Evolutionary conservation across 768 basidiomycete genomes (phyloP).

Genomic region (Boletus coccyginus): DNA sequence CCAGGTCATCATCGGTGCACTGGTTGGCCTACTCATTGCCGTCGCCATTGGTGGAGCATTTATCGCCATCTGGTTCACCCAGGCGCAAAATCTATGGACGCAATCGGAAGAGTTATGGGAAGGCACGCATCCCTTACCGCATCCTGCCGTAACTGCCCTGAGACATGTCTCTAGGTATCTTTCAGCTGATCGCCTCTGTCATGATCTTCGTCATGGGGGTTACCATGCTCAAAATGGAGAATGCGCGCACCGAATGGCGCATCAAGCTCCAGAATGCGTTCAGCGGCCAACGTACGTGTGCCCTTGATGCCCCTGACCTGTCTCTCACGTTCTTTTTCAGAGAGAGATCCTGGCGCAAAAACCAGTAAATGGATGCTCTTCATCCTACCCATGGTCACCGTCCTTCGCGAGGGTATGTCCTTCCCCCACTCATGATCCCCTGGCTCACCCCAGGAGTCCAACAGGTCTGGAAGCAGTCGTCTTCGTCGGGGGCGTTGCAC

Average conservation of each 20-base stretch:
- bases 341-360: constrained; percentile 45
- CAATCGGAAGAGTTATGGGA: constrained; percentile 92
- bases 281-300: constrained; percentile 47
- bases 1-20: constrained; percentile 76
- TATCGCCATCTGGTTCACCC: constrained; percentile 94
- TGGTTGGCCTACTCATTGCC: constrained; percentile 73
- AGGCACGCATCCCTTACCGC: constrained; percentile 42
- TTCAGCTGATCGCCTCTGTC: constrained; percentile 65
- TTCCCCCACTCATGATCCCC: too few species aligned
- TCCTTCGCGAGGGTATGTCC: constrained; percentile 80
- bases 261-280: constrained; percentile 84
- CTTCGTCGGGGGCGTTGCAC: constrained; percentile 91
- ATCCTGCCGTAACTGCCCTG: not conserved
- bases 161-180: constrained; percentile 46
- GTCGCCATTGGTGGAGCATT: constrained; percentile 87
- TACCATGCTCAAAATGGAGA: constrained; percentile 93
- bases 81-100: constrained; percentile 79
- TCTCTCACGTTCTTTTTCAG: constrained; percentile 19
- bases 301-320: not conserved
- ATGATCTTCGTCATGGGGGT: constrained; percentile 94
- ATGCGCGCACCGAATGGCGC: constrained; percentile 92
- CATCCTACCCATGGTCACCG: constrained; percentile 86
- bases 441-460: not conserved
- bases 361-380: constrained; percentile 86
- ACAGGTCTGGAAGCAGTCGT: constrained; percentile 84